Evolutionary conservation across 192 early-diverging fungal genomes (phyloP), one percentile per base, ranked within the genome.

Genomic region (Coemansia aciculifera): DNA sequence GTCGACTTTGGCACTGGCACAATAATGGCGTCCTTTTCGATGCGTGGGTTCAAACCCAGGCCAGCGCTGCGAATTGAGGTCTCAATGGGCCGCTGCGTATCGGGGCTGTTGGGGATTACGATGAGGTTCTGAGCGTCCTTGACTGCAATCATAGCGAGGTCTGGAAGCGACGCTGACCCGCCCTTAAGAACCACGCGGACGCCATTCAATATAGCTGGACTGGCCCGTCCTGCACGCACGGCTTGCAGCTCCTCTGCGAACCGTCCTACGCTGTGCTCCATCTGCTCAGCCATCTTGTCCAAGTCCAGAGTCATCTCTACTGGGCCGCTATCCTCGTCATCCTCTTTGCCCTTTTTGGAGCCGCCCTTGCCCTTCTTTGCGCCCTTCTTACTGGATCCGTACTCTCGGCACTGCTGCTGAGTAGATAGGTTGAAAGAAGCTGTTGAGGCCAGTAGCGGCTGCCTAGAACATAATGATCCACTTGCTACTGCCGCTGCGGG

Each of bases 1-100:
- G 91, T 91, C 4, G 89, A 87, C 89, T 91, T 92, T 66, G 92
- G 94, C 51, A 96, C 89, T 3, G 92, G 92, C 1, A 96, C 91
- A 42, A 86, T 74, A 42, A 94, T 66, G 9, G 86, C 84, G 63
- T 88, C 89, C 48, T 86, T 85, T 46, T 94, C 91, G 11, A 86
- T 76, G 61, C 89, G 84, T 24, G 94, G 93, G 76, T 93, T 96
- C 39, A 96, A 77, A 37, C 90, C 90, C 34, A 96, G 81, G 34
- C 88, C 88, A 37, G 93, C 86, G 48, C 81, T 81, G 62, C 91
- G 89, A 66, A 96, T 92, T 2, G 92, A 85, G 44, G 90, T 88
- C 54, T 94, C 93, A 13, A 92, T 89, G 2, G 83, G 63, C 56
- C 72, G 63, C 15, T 78, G 75, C 85, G 92, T 89, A 37, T 91